phyloP scores from a whole-genome alignment of 805 yeast genomes.

The Wickerhamomyces strasburgensis region DNA sequence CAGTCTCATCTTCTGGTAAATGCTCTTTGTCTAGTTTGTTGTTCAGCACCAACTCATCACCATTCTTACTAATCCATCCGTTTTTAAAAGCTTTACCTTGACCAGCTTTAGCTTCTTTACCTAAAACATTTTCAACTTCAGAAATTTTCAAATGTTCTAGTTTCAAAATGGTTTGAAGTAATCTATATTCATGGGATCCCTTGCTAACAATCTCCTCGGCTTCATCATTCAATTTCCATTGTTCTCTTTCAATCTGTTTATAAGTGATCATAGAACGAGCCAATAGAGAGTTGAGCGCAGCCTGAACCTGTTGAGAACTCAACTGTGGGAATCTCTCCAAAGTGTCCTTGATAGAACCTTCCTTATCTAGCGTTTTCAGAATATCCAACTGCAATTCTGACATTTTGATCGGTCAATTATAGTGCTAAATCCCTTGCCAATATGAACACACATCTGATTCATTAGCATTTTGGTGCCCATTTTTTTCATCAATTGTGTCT shows the following conservation, averaged over 20 bases:
- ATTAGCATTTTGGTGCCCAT: too few relatives aligned
- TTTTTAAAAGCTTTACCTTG: constrained; percentile 97
- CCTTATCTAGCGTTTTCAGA: constrained; percentile 58
- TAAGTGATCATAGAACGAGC: constrained; percentile 79
- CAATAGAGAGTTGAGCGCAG: constrained; percentile 82
- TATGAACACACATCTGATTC: too few relatives aligned
- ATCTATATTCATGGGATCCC: constrained; percentile 89
- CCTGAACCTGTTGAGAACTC: constrained; percentile 61
- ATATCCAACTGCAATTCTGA: constrained; percentile 61
- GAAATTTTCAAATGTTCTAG: constrained; percentile 78
- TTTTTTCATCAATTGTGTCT: too few relatives aligned
- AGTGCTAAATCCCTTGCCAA: neutral
- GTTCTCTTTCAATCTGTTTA: constrained; percentile 67
- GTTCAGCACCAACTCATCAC: constrained; percentile 65
- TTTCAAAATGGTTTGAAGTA: constrained; percentile 68
- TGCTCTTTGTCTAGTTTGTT: constrained; percentile 40
- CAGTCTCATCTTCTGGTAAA: constrained; percentile 63
- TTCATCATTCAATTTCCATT: constrained; percentile 73
- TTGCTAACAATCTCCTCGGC: constrained; percentile 70
- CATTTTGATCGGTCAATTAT: constrained; percentile 33
- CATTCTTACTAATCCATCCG: constrained; percentile 91
- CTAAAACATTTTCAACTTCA: constrained; percentile 69
- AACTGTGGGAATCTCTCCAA: constrained; percentile 58
- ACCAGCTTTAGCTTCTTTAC: constrained; percentile 83
- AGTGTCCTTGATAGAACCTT: constrained; percentile 66